These are phyloP conservation scores for Triangularia verruculosa DNA, from an alignment of 2,329 filamentous ascomycete genomes.

Conservation along the genomic window DNA sequence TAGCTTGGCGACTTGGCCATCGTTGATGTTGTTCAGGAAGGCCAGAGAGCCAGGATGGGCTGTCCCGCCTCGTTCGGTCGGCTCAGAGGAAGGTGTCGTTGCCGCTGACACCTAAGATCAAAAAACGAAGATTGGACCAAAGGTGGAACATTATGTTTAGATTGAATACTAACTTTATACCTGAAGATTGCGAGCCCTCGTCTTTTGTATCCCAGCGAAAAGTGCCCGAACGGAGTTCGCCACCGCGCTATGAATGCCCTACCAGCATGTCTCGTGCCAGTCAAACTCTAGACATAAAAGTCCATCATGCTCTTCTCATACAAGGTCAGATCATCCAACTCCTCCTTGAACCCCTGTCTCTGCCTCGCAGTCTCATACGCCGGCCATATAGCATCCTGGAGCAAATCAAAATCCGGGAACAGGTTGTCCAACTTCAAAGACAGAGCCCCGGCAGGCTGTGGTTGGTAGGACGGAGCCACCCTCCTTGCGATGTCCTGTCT, in stretches of 20 bases:
- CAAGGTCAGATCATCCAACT: neutral
- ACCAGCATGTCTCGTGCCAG: too few species aligned
- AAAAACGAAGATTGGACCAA: neutral
- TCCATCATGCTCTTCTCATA: neutral
- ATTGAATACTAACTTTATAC: neutral
- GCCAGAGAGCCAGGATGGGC: neutral
- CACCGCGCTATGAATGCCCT: neutral
- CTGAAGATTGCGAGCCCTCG: neutral
- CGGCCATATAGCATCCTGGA: neutral
- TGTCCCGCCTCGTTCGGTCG: neutral
- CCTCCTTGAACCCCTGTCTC: neutral
- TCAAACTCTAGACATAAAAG: neutral
- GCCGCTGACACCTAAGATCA: neutral
- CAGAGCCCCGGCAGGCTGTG: neutral
- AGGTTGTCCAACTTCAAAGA: neutral
- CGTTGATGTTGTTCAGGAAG: neutral
- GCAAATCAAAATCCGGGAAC: neutral
- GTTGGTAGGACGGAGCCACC: neutral
- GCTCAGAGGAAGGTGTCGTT: neutral
- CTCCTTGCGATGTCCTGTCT: neutral
- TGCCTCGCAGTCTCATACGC: neutral
- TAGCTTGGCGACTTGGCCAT: neutral
- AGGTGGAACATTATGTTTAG: neutral
- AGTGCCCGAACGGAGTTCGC: neutral
- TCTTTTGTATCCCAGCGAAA: neutral